phyloP scores from a whole-genome alignment of 108 stramenopile genomes.

The Stephanodiscus minutulus region DNA sequence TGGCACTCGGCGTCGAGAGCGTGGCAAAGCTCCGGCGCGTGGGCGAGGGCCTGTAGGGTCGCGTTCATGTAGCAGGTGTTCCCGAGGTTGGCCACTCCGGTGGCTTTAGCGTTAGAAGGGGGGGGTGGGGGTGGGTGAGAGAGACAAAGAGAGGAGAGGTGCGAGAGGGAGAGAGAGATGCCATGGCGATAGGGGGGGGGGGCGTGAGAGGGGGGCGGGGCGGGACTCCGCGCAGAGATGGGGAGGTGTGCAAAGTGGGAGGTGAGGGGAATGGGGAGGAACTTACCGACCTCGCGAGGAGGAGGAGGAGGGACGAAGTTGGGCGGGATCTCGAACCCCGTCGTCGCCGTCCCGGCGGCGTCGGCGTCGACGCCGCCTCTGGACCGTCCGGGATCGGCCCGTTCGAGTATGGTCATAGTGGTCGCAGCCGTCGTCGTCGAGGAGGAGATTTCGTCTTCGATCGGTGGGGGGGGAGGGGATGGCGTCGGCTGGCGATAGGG shows the following conservation, averaged over 20 bases:
- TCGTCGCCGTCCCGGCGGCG: background rate
- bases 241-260: background rate
- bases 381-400: background rate
- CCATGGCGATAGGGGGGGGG: background rate
- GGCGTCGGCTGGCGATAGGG: slow-evolving; percentile 4
- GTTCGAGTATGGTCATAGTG: background rate
- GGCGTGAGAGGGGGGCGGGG: background rate
- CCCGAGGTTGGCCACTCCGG: slow-evolving; percentile 81
- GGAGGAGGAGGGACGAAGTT: slow-evolving; percentile 9
- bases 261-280: no score
- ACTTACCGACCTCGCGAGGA: slow-evolving; percentile 17
- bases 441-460: slow-evolving; percentile 10
- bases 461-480: slow-evolving; percentile 18
- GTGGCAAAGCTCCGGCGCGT: slow-evolving; percentile 85
- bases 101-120: slow-evolving; percentile 39
- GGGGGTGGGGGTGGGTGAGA: background rate
- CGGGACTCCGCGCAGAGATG: background rate
- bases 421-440: background rate
- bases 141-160: background rate
- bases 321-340: slow-evolving; percentile 7
- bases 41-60: slow-evolving; percentile 83
- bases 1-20: slow-evolving; percentile 85
- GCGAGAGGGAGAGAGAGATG: slow-evolving; percentile 2
- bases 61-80: slow-evolving; percentile 92
- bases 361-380: background rate